Evolutionary conservation across 129 eudicot species (phyloP), one percentile per base, ranked within the genome.

Genomic region (Escallonia rubra): DNA sequence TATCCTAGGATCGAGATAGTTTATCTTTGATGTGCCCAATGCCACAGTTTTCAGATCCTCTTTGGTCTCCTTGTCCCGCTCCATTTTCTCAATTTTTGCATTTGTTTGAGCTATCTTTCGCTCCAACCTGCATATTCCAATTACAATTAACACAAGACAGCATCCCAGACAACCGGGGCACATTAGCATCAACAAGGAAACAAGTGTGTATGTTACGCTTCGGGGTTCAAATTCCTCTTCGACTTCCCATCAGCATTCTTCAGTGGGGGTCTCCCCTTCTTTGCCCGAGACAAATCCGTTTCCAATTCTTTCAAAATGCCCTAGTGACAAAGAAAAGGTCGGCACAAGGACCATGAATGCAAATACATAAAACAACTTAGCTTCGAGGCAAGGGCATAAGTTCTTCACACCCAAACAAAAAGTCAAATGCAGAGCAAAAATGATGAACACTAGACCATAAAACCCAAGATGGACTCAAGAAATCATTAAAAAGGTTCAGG

Each of bases 11-110:
- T 93, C 99, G 64, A 84, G 88, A 64, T 93, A 93, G 72, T 93
- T 93, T 8, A 93, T 89, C 82, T 83, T 93, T 67, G 99, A 93
- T 41, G 99, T 93, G 43, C 99, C 99, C 86, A 93, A 72, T 3
- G 99, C 99, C 12, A 93, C 95, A 2, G 94, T 87, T 76, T 89
- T 93, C 58, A 93, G 51, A 78, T 93, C 96, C 68, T 93, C 99
- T 86, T 93, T 89, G 8, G 74, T 82, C 51, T 78, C 73, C 85
- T 78, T 89, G 16, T 89, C 92, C 5, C 85, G 80, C 79, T 89
- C 92, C 82, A 86, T 76, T 79, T 93, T 93, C 65, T 86, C 95
- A 48, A 93, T 84, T 71, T 77, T 93, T 15, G 74, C 83, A 49
- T 53, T 78, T 16, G 95, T 80, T 64, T 87, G 87, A 67, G 66